Evolutionary conservation across 768 basidiomycete genomes (phyloP), one percentile per base, ranked within the genome.

Genomic region (Pleurotus eryngii): DNA sequence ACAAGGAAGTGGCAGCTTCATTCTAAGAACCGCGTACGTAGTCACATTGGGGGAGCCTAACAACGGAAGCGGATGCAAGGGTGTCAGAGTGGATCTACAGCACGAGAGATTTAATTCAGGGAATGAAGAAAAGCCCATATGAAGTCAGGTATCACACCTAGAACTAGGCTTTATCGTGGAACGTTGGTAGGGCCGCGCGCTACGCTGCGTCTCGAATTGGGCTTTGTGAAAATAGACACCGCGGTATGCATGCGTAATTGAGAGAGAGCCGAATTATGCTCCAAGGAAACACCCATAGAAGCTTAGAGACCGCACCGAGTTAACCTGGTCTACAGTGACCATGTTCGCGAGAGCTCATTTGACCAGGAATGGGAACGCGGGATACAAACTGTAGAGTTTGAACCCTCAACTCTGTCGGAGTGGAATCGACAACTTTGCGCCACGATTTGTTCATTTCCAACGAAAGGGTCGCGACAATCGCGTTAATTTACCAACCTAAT

Each of bases 1-100:
- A 54, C 51, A 54, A 12, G 39, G 51, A 22, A 42, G 15, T 42
- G 51, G 51, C 51, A 54, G 37, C 42, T 54, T 39, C 51, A 54
- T 54, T 54, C 39, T 54, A 50, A 26, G 49, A 17, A 6, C 18
- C 39, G 38, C 17, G 39, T 22, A 22, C 35, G 22, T 17, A 15
- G n/a, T n/a, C 30, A 42, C 17, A 43, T 54, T 54, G 20, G 51
- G 38, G 26, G 37, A 54, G 39, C 51, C 15, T 42, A 11, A 42
- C 51, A 54, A 35, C 30, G 38, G 17, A 40, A 27, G 24, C 15
- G 15, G 20, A n/a, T 40, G n/a, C 9, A 54, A 9, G 51, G 18
- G 22, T 54, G 51, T 22, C 51, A 54, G 3, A 11, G 51, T 18
- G 37, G 11, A 26, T 39, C 51, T 54, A 54, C 11, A 24, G 22